Percentiles rank a stretch among this genome's conserved stretches.
These are phyloP conservation scores for Nakazawaea pomicola DNA, from an alignment of 805 yeast genomes.

Conservation along the genomic window DNA sequence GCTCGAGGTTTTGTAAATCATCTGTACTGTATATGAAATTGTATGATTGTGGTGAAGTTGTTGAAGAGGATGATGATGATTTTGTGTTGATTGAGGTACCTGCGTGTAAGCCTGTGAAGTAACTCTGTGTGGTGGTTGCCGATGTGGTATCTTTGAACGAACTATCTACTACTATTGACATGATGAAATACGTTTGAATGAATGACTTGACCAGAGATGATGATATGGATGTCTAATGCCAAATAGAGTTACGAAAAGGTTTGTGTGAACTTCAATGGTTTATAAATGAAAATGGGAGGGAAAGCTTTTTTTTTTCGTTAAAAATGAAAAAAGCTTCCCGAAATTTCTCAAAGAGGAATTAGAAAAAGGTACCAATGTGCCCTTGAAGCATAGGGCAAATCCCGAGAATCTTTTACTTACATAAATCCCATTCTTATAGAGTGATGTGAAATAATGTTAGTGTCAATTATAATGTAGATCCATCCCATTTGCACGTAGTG, in stretches of 20 bases:
- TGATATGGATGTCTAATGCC: not conserved
- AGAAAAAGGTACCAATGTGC: constrained; percentile 6
- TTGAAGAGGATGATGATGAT: not conserved
- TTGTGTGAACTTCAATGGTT: too few relatives aligned
- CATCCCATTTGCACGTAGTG: too few relatives aligned
- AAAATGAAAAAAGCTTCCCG: not conserved
- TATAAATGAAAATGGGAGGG: not conserved
- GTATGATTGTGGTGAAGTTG: not conserved
- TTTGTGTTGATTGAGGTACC: not conserved
- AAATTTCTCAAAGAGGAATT: too few relatives aligned
- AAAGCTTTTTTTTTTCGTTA: not conserved
- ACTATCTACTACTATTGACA: constrained; percentile 8
- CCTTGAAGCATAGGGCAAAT: not conserved
- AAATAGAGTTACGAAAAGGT: not conserved
- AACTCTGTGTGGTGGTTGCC: constrained; percentile 1
- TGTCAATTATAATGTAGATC: too few relatives aligned
- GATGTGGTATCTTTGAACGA: not conserved
- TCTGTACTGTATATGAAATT: constrained; percentile 2
- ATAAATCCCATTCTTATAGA: constrained; percentile 1
- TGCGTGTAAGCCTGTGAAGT: constrained; percentile 5
- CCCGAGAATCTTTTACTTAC: not conserved
- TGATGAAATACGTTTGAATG: not conserved
- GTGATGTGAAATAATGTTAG: constrained; percentile 8
- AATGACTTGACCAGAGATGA: not conserved
- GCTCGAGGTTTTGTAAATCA: not conserved